A percentile compares a stretch with the other conserved stretches of the same genome.
Evolutionary conservation across 2,329 filamentous ascomycete species (phyloP).

Genomic region (Trichoderma pleuroti): DNA sequence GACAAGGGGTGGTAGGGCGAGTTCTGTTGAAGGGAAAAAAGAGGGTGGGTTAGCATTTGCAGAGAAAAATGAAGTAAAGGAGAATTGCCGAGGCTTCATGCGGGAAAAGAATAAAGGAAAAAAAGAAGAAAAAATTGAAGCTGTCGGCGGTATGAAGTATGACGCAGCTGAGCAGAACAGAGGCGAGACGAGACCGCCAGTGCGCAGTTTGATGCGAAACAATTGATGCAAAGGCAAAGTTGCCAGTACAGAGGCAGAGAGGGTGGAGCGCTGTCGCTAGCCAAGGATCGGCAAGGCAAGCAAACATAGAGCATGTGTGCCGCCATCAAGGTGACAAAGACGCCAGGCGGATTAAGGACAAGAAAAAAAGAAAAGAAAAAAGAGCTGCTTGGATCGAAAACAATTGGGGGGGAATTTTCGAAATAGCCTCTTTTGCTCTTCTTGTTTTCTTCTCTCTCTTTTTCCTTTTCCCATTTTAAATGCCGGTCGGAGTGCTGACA

Average conservation of each 20-base stretch:
- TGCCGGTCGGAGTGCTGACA: neutral
- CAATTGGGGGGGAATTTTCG: neutral
- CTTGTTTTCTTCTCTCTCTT: neutral
- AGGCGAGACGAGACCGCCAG: neutral
- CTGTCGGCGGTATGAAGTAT: neutral
- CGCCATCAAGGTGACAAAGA: slow-evolving; percentile 2
- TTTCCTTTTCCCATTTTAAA: neutral
- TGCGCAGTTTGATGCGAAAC: neutral
- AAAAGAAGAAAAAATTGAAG: neutral
- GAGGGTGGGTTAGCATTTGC: slow-evolving; percentile 12
- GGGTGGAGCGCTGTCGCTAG: slow-evolving; percentile 11
- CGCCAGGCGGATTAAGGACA: slow-evolving; percentile 8
- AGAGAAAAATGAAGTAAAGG: neutral
- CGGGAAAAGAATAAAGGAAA: neutral
- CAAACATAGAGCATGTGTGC: slow-evolving; percentile 13
- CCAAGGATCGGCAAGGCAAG: slow-evolving; percentile 14
- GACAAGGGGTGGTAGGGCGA: slow-evolving; percentile 3
- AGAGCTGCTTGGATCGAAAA: neutral
- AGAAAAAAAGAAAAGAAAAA: neutral
- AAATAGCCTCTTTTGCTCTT: neutral
- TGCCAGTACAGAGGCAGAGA: slow-evolving; percentile 6
- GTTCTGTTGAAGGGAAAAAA: slow-evolving; percentile 1
- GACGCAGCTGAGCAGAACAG: neutral
- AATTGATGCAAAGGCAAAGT: neutral
- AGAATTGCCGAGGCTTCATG: neutral